A percentile compares a stretch with the other conserved stretches of the same genome.
Evolutionary conservation across 169 alveolate genomes (phyloP).

Genomic region (Blepharisma undulans): DNA sequence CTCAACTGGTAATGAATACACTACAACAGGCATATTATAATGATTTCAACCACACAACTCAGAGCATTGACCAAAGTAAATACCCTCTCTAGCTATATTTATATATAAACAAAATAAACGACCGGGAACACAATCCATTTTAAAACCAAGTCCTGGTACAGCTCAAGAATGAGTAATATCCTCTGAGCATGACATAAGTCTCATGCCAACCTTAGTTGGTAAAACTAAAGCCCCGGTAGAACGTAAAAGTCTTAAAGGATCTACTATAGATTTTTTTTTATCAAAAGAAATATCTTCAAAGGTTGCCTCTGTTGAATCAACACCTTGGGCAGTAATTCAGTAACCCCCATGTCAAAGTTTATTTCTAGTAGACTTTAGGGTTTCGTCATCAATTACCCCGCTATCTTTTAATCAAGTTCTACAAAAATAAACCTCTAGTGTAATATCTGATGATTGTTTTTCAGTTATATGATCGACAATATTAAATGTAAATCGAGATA

Average conservation of each 20-base stretch:
- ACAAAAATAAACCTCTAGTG: not conserved
- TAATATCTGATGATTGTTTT: too few species aligned
- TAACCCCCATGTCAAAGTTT: not conserved
- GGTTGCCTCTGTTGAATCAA: not conserved
- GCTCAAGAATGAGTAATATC: slow-evolving; percentile 40
- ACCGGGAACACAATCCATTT: slow-evolving; percentile 36
- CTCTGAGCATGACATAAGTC: slow-evolving; percentile 11
- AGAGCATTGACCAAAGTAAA: slow-evolving; percentile 30
- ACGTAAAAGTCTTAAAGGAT: not conserved
- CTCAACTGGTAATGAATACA: slow-evolving; percentile 25
- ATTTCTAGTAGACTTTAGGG: not conserved
- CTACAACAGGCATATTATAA: slow-evolving; percentile 32
- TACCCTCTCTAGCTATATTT: slow-evolving; percentile 23
- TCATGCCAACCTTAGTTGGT: not conserved
- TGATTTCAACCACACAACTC: slow-evolving; percentile 37
- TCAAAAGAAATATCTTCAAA: too few species aligned
- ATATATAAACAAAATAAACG: slow-evolving; percentile 7
- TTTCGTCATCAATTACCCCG: not conserved
- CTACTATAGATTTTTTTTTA: not conserved
- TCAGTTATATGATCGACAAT: too few species aligned
- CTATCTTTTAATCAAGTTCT: not conserved
- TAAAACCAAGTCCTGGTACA: slow-evolving; percentile 25
- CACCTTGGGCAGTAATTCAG: slow-evolving; percentile 28
- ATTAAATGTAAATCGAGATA: too few species aligned
- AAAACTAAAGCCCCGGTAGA: slow-evolving; percentile 27